Percentiles rank a stretch among this genome's conserved stretches.
phyloP scores from a whole-genome alignment of 768 basidiomycete species.

The Tricholoma hemisulphureum region DNA sequence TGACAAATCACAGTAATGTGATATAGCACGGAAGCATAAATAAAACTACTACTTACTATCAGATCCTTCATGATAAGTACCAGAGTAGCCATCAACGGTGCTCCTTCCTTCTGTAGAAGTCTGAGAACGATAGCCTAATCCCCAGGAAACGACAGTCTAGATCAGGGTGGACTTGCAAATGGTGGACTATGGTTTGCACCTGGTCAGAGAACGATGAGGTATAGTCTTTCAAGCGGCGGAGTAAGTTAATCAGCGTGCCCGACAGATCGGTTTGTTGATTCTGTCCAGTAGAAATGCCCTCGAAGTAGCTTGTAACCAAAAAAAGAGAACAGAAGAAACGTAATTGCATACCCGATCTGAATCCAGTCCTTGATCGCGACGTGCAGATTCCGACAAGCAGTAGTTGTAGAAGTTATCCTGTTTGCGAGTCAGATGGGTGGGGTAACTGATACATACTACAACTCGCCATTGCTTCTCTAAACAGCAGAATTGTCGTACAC shows the following conservation, averaged over 20 bases:
- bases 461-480: conserved; percentile 80
- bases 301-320: background rate
- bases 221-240: conserved; percentile 70
- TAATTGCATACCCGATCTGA: conserved; percentile 53
- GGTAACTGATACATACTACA: background rate
- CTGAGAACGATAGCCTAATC: conserved; percentile 80
- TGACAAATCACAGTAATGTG: no score
- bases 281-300: conserved; percentile 64
- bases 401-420: conserved; percentile 92
- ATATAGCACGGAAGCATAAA: conserved; percentile 1
- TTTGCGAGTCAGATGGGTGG: background rate
- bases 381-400: conserved; percentile 81
- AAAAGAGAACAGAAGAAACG: background rate
- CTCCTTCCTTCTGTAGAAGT: conserved; percentile 60
- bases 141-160: conserved; percentile 90
- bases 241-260: conserved; percentile 53
- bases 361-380: conserved; percentile 73
- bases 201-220: conserved; percentile 73
- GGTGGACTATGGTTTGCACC: conserved; percentile 69
- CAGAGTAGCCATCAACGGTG: background rate
- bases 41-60: conserved; percentile 10
- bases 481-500: conserved; percentile 77
- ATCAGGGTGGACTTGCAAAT: conserved; percentile 78
- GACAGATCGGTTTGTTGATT: conserved; percentile 27
- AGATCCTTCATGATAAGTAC: background rate